Conservation (phyloP, 495 filamentous ascomycete species). For the Geopyxis carbonaria region DNA sequence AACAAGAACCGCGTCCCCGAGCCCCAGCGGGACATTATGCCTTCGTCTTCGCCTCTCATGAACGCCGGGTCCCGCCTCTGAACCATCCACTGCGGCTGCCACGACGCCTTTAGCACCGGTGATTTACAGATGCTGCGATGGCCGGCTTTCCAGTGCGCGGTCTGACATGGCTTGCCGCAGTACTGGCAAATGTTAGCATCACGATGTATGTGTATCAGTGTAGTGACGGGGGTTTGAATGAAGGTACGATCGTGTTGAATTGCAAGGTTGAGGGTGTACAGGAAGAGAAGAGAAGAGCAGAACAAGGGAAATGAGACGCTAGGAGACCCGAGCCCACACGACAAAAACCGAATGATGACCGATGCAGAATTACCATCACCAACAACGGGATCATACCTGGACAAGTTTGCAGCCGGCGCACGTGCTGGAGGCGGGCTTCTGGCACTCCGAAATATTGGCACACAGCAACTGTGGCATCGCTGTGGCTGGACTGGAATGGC, state of each 20-base stretch:
- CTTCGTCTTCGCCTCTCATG: neutral
- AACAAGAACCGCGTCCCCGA: too few species aligned
- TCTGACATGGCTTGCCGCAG: conserved; percentile 7
- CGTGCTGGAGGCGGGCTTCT: too few species aligned
- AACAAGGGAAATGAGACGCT: too few species aligned
- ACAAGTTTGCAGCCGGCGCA: too few species aligned
- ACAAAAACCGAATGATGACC: neutral
- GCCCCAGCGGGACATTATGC: neutral
- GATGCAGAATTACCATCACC: neutral
- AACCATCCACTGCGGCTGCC: neutral
- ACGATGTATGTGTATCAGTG: too few species aligned
- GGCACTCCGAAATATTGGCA: too few species aligned
- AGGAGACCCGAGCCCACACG: too few species aligned
- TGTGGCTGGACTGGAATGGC: neutral
- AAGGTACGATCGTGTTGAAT: neutral
- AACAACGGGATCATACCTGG: neutral
- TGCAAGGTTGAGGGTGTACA: too few species aligned
- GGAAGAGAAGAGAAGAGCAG: too few species aligned
- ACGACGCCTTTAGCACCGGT: neutral
- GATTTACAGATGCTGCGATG: conserved; percentile 6
- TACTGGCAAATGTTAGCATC: conserved; percentile 4
- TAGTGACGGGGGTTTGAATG: neutral
- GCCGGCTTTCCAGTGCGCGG: conserved; percentile 3
- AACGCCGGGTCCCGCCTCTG: neutral
- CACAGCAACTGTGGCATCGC: neutral